Conservation (phyloP, 2,329 filamentous ascomycete species). For the Aspergillus puulaauensis region DNA sequence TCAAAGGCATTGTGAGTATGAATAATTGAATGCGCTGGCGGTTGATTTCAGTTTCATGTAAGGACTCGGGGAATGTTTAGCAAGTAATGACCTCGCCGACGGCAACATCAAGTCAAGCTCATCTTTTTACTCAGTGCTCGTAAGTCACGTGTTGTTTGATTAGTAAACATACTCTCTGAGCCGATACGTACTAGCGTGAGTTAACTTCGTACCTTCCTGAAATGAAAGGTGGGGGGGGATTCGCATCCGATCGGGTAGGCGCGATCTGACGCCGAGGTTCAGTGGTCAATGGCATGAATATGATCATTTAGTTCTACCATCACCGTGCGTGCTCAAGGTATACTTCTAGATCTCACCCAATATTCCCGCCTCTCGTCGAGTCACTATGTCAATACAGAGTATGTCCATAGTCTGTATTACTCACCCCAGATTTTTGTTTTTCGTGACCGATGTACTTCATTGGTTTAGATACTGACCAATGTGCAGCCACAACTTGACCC, state of each 20-base stretch:
- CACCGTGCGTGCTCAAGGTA: not conserved
- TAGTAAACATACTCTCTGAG: not conserved
- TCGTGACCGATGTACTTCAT: not conserved
- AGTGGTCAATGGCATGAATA: too few relatives aligned
- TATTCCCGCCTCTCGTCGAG: not conserved
- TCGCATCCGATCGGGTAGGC: not conserved
- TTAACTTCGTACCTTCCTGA: not conserved
- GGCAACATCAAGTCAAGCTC: not conserved
- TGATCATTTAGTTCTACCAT: too few relatives aligned
- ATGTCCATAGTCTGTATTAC: not conserved
- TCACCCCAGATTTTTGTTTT: not conserved
- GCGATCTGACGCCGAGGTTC: not conserved
- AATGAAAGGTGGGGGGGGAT: not conserved
- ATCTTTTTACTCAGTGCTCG: not conserved
- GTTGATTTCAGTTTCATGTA: not conserved
- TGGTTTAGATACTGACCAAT: not conserved
- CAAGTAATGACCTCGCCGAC: not conserved
- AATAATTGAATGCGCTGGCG: not conserved
- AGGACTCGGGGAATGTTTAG: not conserved
- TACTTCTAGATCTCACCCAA: not conserved
- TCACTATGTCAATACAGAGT: too few relatives aligned
- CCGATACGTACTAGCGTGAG: too few relatives aligned
- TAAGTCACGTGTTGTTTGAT: not conserved
- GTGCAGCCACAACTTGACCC: not conserved
- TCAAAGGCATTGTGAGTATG: slow-evolving; percentile 60